Evolutionary conservation across 495 filamentous ascomycete genomes (phyloP).

Genomic region (Penicillium cinerascens): DNA sequence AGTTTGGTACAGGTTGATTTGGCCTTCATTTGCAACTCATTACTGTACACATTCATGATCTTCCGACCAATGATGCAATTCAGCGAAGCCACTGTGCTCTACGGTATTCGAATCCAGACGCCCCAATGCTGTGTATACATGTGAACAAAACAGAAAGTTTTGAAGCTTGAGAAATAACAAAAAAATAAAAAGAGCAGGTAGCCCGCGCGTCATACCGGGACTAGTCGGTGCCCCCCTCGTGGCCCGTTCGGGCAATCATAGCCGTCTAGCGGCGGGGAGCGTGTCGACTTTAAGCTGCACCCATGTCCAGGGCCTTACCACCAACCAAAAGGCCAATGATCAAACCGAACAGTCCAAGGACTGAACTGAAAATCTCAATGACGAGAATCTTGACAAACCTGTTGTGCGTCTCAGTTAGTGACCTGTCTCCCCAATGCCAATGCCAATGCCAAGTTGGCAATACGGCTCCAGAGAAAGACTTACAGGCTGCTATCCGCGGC

Average conservation of each 20-base stretch:
- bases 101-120: conserved; percentile 40
- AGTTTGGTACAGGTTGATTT: background rate
- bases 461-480: conserved; percentile 28
- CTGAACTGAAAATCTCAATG: conserved; percentile 98
- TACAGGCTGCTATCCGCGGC: conserved; percentile 89
- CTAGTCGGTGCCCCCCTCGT: background rate
- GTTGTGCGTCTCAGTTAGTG: conserved; percentile 8
- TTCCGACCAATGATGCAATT: conserved; percentile 28
- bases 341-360: conserved; percentile 94
- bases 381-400: conserved; percentile 99
- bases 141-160: conserved; percentile 7
- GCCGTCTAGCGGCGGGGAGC: conserved; percentile 7
- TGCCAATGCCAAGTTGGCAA: conserved; percentile 3
- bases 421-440: background rate
- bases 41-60: conserved; percentile 39
- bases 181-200: conserved; percentile 17
- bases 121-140: conserved; percentile 43
- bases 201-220: conserved; percentile 10
- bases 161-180: conserved; percentile 11
- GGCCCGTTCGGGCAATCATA: conserved; percentile 6
- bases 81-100: conserved; percentile 27
- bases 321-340: conserved; percentile 90
- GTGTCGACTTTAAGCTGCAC: conserved; percentile 31
- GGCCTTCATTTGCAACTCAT: conserved; percentile 15
- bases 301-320: conserved; percentile 75